Evolutionary conservation across 169 alveolate genomes (phyloP).

Genomic region (Plasmodium cynomolgi): DNA sequence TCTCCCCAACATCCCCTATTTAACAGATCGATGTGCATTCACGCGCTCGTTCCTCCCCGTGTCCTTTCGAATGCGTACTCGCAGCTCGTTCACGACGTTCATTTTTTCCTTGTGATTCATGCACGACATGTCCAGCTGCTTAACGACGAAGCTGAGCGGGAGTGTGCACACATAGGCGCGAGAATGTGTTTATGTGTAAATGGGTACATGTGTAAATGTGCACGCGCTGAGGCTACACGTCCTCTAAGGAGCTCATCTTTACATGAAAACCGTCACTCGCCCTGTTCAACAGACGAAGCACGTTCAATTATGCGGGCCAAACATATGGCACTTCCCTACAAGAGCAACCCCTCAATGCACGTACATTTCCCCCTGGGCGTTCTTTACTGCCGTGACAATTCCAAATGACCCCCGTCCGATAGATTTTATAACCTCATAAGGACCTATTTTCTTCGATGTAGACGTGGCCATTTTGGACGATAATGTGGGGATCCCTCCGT

Average conservation of each 20-base stretch:
- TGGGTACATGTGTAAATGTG: neutral
- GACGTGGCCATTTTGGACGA: slow-evolving; percentile 43
- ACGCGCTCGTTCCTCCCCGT: neutral
- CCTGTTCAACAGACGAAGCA: neutral
- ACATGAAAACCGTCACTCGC: neutral
- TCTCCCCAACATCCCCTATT: neutral
- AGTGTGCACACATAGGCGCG: neutral
- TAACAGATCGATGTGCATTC: neutral
- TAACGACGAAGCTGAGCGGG: slow-evolving; percentile 50
- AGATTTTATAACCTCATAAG: slow-evolving; percentile 65
- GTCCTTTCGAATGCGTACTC: neutral
- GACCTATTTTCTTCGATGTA: slow-evolving; percentile 46
- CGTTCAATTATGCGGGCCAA: neutral
- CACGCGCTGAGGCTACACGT: neutral
- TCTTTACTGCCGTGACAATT: slow-evolving; percentile 68
- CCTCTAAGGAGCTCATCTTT: neutral
- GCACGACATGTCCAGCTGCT: slow-evolving; percentile 72
- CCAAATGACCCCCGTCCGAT: slow-evolving; percentile 76
- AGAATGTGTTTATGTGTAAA: neutral
- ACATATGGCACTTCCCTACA: neutral
- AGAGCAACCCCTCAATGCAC: neutral
- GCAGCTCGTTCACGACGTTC: slow-evolving; percentile 63
- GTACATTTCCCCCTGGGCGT: slow-evolving; percentile 47
- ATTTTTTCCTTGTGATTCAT: slow-evolving; percentile 70
- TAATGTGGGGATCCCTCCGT: neutral